Conservation (phyloP, 768 basidiomycete genomes). For the Hericium rajendrae region DNA sequence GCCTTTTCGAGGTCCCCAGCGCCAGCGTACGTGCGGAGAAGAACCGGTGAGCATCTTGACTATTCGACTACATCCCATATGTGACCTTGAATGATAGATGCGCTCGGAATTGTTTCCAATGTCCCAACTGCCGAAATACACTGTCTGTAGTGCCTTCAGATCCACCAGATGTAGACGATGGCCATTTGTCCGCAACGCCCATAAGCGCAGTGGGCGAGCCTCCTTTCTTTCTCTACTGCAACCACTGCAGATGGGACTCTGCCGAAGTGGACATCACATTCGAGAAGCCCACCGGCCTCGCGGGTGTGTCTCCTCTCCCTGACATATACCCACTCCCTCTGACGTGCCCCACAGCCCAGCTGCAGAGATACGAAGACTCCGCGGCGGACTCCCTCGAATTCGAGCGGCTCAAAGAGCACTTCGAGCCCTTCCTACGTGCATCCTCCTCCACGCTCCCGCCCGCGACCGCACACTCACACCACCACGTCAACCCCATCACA, state of each 20-base stretch:
- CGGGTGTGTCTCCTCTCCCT: conserved; percentile 42
- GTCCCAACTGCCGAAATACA: conserved; percentile 87
- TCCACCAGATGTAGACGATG: conserved; percentile 52
- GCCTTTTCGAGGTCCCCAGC: conserved; percentile 95
- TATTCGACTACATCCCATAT: too few relatives aligned
- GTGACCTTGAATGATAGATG: conserved; percentile 47
- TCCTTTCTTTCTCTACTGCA: conserved; percentile 87
- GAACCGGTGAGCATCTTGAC: conserved; percentile 55
- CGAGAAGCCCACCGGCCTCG: conserved; percentile 93
- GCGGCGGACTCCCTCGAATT: conserved; percentile 82
- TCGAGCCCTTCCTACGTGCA: conserved; percentile 89
- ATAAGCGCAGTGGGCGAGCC: conserved; percentile 65
- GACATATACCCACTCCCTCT: background rate
- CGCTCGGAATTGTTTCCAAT: conserved; percentile 95
- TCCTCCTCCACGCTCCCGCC: conserved; percentile 58
- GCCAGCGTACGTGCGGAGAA: conserved; percentile 98
- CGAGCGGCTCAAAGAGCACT: conserved; percentile 92
- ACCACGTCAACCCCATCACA: conserved; percentile 74
- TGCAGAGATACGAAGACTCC: conserved; percentile 84
- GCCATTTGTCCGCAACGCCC: conserved; percentile 37
- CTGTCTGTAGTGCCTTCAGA: conserved; percentile 88
- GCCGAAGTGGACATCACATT: conserved; percentile 85
- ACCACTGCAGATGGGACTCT: conserved; percentile 93
- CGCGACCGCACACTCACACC: conserved; percentile 49
- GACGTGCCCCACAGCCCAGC: conserved; percentile 50